Conservation (phyloP, 768 basidiomycete genomes). For the Leucocoprinus sp. region DNA sequence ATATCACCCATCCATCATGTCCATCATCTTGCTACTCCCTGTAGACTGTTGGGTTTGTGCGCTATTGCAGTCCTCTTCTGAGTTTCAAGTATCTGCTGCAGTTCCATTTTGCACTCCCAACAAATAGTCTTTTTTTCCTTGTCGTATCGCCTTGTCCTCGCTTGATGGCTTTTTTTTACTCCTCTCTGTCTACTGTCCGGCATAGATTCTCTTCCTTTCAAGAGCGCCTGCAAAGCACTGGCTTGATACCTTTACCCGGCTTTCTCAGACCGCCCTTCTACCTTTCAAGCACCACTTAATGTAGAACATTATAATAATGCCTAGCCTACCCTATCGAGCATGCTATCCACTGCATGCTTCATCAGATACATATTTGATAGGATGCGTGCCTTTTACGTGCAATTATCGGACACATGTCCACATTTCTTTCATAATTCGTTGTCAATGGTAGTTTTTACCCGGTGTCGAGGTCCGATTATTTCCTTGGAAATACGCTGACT, state of each 20-base stretch:
- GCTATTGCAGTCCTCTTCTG: not conserved
- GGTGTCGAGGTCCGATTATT: too few species aligned
- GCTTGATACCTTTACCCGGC: not conserved
- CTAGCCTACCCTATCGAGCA: too few species aligned
- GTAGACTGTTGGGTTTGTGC: not conserved
- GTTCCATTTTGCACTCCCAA: not conserved
- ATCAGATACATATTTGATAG: too few species aligned
- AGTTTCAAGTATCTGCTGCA: not conserved
- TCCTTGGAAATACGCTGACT: too few species aligned
- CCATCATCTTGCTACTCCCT: not conserved
- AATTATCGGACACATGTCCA: too few species aligned
- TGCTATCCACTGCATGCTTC: too few species aligned
- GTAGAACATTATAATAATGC: slow-evolving; percentile 6
- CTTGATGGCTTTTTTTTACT: not conserved
- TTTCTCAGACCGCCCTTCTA: slow-evolving; percentile 5
- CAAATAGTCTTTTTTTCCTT: too few species aligned
- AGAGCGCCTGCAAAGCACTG: not conserved
- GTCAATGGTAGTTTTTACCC: too few species aligned
- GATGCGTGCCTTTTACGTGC: too few species aligned
- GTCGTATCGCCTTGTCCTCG: not conserved
- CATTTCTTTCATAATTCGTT: too few species aligned
- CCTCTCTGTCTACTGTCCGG: slow-evolving; percentile 3
- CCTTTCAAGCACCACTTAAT: not conserved
- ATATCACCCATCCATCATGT: not conserved
- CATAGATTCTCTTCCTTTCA: not conserved